Conservation (phyloP, 345 rosid genomes). For the Conringia planisiliqua region DNA sequence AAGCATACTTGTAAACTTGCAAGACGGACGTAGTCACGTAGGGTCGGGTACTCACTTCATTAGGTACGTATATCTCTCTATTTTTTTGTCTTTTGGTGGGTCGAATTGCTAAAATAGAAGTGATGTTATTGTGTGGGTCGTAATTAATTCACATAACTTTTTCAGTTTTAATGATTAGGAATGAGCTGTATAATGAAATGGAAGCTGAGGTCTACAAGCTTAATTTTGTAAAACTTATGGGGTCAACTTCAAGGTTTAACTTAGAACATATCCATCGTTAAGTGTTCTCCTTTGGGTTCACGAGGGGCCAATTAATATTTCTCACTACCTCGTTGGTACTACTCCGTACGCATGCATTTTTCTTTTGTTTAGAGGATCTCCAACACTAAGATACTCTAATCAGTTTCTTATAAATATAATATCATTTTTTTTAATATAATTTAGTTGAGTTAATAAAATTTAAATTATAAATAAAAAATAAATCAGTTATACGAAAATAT, state of each 20-base stretch:
- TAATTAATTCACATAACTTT: not conserved
- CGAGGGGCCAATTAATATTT: slow-evolving; percentile 25
- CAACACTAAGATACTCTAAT: too few relatives aligned
- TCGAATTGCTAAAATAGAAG: not conserved
- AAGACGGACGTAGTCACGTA: slow-evolving; percentile 19
- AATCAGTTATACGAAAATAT: too few relatives aligned
- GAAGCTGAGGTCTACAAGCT: slow-evolving; percentile 13
- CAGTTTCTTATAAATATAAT: too few relatives aligned
- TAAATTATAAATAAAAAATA: too few relatives aligned
- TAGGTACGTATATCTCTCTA: not conserved
- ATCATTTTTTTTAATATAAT: too few relatives aligned
- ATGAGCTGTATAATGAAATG: slow-evolving; percentile 11
- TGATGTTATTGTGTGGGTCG: not conserved
- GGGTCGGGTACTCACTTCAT: slow-evolving; percentile 4
- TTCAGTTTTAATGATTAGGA: slow-evolving; percentile 13
- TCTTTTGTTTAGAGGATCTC: too few relatives aligned
- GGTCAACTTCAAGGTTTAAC: slow-evolving; percentile 18
- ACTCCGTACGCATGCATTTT: slow-evolving; percentile 21
- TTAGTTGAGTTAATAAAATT: too few relatives aligned
- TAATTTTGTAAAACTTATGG: slow-evolving; percentile 5
- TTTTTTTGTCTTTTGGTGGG: not conserved
- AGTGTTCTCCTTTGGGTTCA: slow-evolving; percentile 25
- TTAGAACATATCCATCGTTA: not conserved
- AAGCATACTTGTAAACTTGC: not conserved
- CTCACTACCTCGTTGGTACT: slow-evolving; percentile 25